phyloP scores from a whole-genome alignment of 257 asterid species.

The Ehretia macrophylla region DNA sequence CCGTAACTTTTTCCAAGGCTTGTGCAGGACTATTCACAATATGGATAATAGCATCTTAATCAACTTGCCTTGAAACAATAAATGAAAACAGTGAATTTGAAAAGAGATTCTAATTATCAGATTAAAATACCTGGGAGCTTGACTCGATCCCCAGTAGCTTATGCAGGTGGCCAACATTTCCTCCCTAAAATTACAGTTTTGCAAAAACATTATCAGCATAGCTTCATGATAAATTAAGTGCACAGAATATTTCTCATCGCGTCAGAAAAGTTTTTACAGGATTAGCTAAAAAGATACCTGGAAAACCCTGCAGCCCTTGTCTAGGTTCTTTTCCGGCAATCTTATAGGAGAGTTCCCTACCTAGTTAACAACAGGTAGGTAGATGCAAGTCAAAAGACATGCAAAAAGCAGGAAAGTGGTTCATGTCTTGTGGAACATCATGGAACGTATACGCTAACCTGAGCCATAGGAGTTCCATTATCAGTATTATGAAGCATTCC shows the following conservation, averaged over 20 bases:
- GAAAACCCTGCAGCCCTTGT: slow-evolving; percentile 65
- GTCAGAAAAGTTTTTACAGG: background rate
- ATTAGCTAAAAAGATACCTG: slow-evolving; percentile 50
- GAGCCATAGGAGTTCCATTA: slow-evolving; percentile 97
- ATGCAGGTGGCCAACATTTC: slow-evolving; percentile 96
- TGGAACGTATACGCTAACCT: slow-evolving; percentile 44
- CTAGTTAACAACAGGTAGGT: slow-evolving; percentile 18
- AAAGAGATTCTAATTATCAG: background rate
- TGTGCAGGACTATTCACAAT: too few species aligned
- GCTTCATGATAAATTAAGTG: slow-evolving; percentile 14
- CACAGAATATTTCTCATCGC: background rate
- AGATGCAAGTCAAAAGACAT: background rate
- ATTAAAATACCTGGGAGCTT: slow-evolving; percentile 81
- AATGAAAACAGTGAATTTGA: too few species aligned
- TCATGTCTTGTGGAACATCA: slow-evolving; percentile 4
- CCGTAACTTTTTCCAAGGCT: too few species aligned
- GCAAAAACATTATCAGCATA: slow-evolving; percentile 11
- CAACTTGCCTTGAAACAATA: too few species aligned
- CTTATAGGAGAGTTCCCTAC: slow-evolving; percentile 63
- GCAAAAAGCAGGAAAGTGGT: slow-evolving; percentile 4
- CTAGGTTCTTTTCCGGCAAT: slow-evolving; percentile 48
- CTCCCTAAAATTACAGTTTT: slow-evolving; percentile 63
- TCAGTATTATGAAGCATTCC: slow-evolving; percentile 95
- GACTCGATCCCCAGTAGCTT: slow-evolving; percentile 75
- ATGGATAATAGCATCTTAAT: too few species aligned